Evolutionary conservation across 139 green algal species (phyloP).

Genomic region (Desmodesmus armatus): DNA sequence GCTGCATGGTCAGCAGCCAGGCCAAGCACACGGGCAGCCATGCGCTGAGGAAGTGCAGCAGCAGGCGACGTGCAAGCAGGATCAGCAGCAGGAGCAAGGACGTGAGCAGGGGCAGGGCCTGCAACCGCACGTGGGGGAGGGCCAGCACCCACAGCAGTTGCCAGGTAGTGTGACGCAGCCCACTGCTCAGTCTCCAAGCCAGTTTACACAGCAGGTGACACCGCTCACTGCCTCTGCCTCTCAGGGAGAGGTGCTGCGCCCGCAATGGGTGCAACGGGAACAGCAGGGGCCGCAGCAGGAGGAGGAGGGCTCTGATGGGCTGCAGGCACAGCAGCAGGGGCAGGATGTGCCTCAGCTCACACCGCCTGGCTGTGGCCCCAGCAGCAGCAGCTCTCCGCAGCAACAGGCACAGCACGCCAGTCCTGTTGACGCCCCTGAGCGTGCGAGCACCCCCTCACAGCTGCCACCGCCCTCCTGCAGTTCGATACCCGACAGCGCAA

Average conservation of each 20-base stretch:
- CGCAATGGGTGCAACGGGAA: not conserved
- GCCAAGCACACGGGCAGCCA: too few species aligned
- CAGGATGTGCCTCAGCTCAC: not conserved
- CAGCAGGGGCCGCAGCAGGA: not conserved
- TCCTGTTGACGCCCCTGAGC: not conserved
- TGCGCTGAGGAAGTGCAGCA: not conserved
- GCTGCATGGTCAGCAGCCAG: too few species aligned
- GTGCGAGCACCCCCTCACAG: not conserved
- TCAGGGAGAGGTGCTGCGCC: too few species aligned
- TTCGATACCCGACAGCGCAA: not conserved
- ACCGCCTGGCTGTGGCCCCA: not conserved
- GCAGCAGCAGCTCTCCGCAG: constrained; percentile 6
- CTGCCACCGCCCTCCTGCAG: not conserved
- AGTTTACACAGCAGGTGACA: too few species aligned
- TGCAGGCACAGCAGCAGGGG: not conserved
- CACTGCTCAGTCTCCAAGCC: too few species aligned
- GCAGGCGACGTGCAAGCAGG: too few species aligned
- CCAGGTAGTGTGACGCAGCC: too few species aligned
- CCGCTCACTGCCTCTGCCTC: too few species aligned
- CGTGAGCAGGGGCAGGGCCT: too few species aligned
- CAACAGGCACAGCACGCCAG: constrained; percentile 2
- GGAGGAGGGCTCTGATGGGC: not conserved
- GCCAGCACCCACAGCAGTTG: not conserved
- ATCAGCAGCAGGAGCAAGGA: too few species aligned
- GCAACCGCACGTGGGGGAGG: too few species aligned